phyloP scores from a whole-genome alignment of 495 filamentous ascomycete species.

The Penicillium nucicola region DNA sequence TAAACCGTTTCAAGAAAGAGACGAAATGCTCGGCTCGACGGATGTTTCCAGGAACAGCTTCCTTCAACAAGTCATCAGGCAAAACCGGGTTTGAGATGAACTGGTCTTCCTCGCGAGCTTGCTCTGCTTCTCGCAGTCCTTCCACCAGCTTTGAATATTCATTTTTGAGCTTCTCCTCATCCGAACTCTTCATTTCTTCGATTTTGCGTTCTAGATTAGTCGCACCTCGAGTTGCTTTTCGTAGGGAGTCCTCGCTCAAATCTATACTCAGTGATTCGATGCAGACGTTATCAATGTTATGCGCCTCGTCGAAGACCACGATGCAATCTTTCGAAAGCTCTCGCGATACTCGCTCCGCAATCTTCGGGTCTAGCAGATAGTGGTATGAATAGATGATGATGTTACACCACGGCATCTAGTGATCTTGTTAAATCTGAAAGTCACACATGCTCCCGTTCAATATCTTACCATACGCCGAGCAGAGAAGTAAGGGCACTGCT shows the following conservation, averaged over 20 bases:
- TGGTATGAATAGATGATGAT: constrained; percentile 99
- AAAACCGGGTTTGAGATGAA: constrained; percentile 89
- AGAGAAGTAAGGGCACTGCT: constrained; percentile 97
- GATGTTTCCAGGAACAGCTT: constrained; percentile 96
- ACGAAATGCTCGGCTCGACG: constrained; percentile 95
- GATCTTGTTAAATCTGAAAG: constrained; percentile 3
- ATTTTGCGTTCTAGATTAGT: constrained; percentile 88
- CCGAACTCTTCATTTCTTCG: constrained; percentile 84
- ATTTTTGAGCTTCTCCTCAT: constrained; percentile 87
- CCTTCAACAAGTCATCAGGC: constrained; percentile 49
- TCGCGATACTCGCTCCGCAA: constrained; percentile 92
- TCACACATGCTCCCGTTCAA: neutral
- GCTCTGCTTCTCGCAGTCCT: constrained; percentile 81
- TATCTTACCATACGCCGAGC: constrained; percentile 82
- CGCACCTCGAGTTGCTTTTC: constrained; percentile 84
- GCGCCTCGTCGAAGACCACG: constrained; percentile 97
- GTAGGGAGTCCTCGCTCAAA: constrained; percentile 87
- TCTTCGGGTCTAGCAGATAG: constrained; percentile 96
- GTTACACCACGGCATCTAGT: constrained; percentile 94
- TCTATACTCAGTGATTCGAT: constrained; percentile 98
- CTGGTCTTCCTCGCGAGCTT: constrained; percentile 84
- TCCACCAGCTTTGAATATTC: constrained; percentile 97
- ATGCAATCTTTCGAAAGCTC: constrained; percentile 98
- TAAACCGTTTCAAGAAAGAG: constrained; percentile 89
- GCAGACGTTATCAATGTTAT: constrained; percentile 99